Base-by-base conservation (phyloP, 371 early-diverging fungal genomes). In the Zychaea mexicana region DNA sequence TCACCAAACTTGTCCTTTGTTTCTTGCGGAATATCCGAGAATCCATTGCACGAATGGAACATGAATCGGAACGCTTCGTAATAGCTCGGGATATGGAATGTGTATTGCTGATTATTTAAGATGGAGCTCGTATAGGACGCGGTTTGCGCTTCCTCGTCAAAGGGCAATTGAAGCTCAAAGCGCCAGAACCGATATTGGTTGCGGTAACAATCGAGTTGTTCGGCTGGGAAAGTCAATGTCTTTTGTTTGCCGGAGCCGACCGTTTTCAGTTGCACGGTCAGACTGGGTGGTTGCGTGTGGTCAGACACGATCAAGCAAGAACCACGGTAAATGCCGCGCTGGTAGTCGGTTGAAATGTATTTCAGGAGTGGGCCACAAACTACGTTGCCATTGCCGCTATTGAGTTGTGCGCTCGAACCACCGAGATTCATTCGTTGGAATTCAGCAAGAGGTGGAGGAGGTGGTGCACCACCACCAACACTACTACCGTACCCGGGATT, bases 11-110 rank as follows among this genome's bases (percentile, higher is more conserved):
- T 72, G 22, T 73, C 72, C 47, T 72, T 74, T 0, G 69, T 39
- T 58, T 81, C 79, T 21, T 74, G 67, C 12, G 86, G 79, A 42
- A 85, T 82, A 58, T 83, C 78, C 13, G 87, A 86, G 68, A 89
- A 89, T 3, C 92, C 92, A 64, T 86, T 90, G 69, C 92, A 92
- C 15, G 86, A 83, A 71, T 79, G 79, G 69, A 90, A 92, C 61
- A 77, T 73, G 67, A 79, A 84, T 10, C 83, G 75, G 83, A 83
- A 86, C 3, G 74, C 64, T 38, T 79, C 61, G 26, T 79, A 65
- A n/a, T 66, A 59, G 3, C 77, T 77, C 9, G 71, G 82, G 15
- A 78, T 64, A 55, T 73, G 73, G 57, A 79, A 85, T 4, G 62
- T 52, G 54, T 60, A 78, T 3, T 70, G 58, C 19, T 55, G 31